These are phyloP conservation scores for Lactarius tabidus DNA, from an alignment of 768 basidiomycete genomes.

Conservation along the genomic window DNA sequence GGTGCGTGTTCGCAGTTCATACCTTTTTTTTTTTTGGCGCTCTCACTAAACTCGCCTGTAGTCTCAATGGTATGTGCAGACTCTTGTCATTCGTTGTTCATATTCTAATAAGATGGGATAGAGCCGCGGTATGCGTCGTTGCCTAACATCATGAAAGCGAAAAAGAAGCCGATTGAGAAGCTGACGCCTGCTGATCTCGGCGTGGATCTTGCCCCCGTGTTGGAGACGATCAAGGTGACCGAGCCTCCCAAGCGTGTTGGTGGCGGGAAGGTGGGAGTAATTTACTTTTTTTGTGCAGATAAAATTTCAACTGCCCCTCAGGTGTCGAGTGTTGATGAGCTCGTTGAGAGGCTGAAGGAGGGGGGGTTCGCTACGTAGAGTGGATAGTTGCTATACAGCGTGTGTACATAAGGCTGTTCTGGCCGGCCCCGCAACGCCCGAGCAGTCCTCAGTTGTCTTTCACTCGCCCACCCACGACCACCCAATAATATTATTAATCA, in stretches of 20 bases:
- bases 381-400: background rate
- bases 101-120: constrained; percentile 30
- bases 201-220: constrained; percentile 74
- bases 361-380: constrained; percentile 48
- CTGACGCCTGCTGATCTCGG: constrained; percentile 73
- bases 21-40: background rate
- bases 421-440: background rate
- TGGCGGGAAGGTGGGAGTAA: constrained; percentile 73
- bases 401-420: background rate
- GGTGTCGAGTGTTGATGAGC: constrained; percentile 84
- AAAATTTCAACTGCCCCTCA: constrained; percentile 25
- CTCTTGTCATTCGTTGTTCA: background rate
- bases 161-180: constrained; percentile 94
- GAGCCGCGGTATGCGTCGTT: constrained; percentile 97
- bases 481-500: background rate
- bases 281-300: background rate
- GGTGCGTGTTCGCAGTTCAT: constrained; percentile 59
- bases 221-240: constrained; percentile 83
- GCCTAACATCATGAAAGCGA: constrained; percentile 99
- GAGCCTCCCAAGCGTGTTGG: constrained; percentile 91
- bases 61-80: constrained; percentile 61
- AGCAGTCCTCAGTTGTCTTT: background rate
- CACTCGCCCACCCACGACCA: background rate
- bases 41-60: constrained; percentile 29
- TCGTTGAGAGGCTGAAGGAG: constrained; percentile 84